A percentile compares a stretch with the other conserved stretches of the same genome.
phyloP scores from a whole-genome alignment of 2,329 filamentous ascomycete genomes.

The Biscogniauxia mediterranea region DNA sequence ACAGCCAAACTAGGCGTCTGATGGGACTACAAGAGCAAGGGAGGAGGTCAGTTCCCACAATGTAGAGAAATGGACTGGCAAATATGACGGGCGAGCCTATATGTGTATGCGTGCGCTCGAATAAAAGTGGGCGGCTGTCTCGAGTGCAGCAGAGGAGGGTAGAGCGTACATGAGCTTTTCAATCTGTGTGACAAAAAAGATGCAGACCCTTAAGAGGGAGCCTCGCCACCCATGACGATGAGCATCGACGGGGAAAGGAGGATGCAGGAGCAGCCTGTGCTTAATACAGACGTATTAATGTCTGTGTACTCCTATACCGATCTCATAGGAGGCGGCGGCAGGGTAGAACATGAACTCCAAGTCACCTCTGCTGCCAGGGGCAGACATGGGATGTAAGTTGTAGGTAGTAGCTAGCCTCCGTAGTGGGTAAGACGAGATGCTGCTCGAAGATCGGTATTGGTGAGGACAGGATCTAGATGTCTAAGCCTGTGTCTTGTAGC shows the following conservation, averaged over 20 bases:
- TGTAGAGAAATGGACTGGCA: constrained; percentile 28
- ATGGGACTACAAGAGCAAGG: constrained; percentile 32
- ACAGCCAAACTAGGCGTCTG: constrained; percentile 21
- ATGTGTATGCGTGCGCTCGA: constrained; percentile 22
- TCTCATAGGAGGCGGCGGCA: constrained; percentile 10
- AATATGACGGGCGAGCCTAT: constrained; percentile 32
- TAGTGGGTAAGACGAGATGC: too few relatives aligned
- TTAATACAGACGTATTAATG: constrained; percentile 26
- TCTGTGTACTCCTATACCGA: constrained; percentile 2
- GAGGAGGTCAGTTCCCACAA: constrained; percentile 26
- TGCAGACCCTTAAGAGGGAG: constrained; percentile 2
- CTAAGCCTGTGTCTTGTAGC: neutral
- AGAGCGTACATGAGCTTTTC: constrained; percentile 1
- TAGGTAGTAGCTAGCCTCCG: constrained; percentile 2
- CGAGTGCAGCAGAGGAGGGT: constrained; percentile 18
- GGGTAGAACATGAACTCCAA: constrained; percentile 8
- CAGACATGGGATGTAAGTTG: constrained; percentile 18
- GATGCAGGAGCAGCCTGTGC: constrained; percentile 25
- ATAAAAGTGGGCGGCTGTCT: constrained; percentile 21
- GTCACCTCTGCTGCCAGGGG: constrained; percentile 8
- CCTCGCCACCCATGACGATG: neutral
- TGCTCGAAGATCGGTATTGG: neutral
- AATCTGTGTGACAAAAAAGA: neutral
- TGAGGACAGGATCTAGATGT: neutral
- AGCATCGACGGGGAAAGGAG: constrained; percentile 12